Base-by-base conservation (phyloP, 2,329 filamentous ascomycete species). In the Stromatinia cepivora region DNA sequence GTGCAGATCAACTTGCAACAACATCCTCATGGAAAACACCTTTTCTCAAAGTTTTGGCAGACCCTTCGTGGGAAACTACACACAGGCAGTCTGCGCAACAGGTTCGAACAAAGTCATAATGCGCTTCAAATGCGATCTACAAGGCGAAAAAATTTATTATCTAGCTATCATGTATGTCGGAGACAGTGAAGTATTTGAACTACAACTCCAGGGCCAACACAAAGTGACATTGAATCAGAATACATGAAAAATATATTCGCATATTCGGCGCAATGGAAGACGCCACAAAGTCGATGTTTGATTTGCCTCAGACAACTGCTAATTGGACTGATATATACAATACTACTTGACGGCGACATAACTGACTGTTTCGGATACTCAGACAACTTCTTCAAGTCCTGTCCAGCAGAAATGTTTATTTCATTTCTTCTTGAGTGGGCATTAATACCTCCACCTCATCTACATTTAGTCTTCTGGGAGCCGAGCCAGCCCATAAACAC, bases 261-360 rank as follows among this genome's bases (percentile, higher is more conserved):
- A 8, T 15, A 50, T 11, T 25, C 28, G 15, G 22, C 53, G 8
- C 15, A 28, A 22, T 31, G n/a, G 4, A 58, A 31, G 13, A 17
- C 10, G 5, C 8, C 15, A 11, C 71, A 75, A 22, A 73, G 71
- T 17, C 94, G 68, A 92, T 93, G 50, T 93, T 94, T 75, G 90
- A 94, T 74, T 82, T 93, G 2, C 90, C 86, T 74, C 79, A 91
- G 8, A 82, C 93, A 63, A 85, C 90, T 73, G 83, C 86, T 70
- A 85, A 83, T 5, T 93, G 93, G 76, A 94, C 90, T 0, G 91
- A 86, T 0, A 79, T 85, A 2, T 92, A 89, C 81, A 88, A 93
- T 77, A 87, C 88, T 8, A 93, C 88, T 0, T 93, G 61, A 91
- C 87, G 15, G 80, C 80, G 36, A 78, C 81, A 2, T 80, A 82